These are phyloP conservation scores for Dictyostelium brefeldianum DNA, from an alignment of 78 protist genomes.

Conservation along the genomic window DNA sequence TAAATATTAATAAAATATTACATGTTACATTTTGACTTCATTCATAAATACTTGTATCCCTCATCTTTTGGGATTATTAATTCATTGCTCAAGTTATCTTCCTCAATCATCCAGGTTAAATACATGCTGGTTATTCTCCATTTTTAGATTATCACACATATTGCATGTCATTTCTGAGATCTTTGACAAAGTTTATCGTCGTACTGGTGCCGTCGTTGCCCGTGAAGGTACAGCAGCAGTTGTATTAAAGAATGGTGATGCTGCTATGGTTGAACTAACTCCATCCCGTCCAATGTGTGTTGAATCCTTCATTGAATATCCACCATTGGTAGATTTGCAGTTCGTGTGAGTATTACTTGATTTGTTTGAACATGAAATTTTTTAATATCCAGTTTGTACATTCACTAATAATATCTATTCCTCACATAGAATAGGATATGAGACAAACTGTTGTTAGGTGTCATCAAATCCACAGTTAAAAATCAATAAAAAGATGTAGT, in stretches of 20 bases:
- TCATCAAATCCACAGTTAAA: constrained; percentile 90
- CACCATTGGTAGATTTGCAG: constrained; percentile 99
- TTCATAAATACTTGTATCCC: too few species aligned
- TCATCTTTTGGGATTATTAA: too few species aligned
- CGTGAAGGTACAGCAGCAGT: constrained; percentile 42
- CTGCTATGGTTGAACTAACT: constrained; percentile 94
- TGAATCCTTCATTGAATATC: constrained; percentile 96
- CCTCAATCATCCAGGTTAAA: constrained; percentile 98
- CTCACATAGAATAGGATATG: too few species aligned
- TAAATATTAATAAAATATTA: too few species aligned
- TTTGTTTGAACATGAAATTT: too few species aligned
- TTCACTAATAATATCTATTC: too few species aligned
- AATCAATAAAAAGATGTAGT: too few species aligned
- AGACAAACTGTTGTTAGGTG: constrained; percentile 99
- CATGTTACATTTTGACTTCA: too few species aligned
- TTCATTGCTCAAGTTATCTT: constrained; percentile 98
- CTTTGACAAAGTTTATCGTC: constrained; percentile 93
- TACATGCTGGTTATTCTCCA: constrained; percentile 97
- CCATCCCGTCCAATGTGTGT: constrained; percentile 98
- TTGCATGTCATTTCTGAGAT: constrained; percentile 96
- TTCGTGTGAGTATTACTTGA: too few species aligned
- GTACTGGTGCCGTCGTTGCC: constrained; percentile 91
- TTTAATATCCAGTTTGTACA: too few species aligned
- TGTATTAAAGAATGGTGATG: constrained; percentile 90
- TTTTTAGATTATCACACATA: constrained; percentile 98